phyloP scores from a whole-genome alignment of 2,329 filamentous ascomycete species.

The Aurifilum marmelostoma region DNA sequence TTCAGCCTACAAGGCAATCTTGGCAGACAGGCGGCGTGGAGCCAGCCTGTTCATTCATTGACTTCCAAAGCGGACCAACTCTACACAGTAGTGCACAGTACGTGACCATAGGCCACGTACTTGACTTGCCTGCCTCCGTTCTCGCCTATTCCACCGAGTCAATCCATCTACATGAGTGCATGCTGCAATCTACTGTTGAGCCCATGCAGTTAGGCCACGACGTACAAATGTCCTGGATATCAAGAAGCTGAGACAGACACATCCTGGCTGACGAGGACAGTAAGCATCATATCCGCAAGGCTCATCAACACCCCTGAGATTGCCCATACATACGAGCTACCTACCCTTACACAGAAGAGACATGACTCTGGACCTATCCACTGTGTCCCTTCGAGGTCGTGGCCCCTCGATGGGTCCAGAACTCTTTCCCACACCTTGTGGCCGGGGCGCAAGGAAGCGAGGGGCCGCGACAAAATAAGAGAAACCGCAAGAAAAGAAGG shows the following conservation, averaged over 20 bases:
- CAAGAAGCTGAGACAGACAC: background rate
- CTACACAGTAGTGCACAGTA: background rate
- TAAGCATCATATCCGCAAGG: conserved; percentile 1
- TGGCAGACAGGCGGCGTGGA: background rate
- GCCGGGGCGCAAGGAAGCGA: background rate
- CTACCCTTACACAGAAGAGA: background rate
- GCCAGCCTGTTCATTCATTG: background rate
- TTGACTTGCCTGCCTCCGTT: background rate
- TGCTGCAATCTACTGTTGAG: background rate
- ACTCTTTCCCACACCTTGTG: background rate
- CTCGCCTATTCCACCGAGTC: background rate
- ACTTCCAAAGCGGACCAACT: background rate
- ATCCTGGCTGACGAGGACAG: conserved; percentile 5
- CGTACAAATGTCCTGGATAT: background rate
- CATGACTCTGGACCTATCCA: conserved; percentile 15
- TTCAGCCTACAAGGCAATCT: background rate
- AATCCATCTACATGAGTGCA: background rate
- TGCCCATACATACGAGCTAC: background rate
- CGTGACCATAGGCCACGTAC: background rate
- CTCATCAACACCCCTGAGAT: conserved; percentile 3
- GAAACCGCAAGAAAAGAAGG: no score
- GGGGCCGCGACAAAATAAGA: conserved; percentile 6
- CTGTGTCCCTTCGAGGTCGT: conserved; percentile 16
- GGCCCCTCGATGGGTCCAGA: conserved; percentile 18
- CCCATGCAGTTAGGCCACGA: background rate